Conservation (phyloP, 441 rosid species). For the Euphorbia celastroides region DNA sequence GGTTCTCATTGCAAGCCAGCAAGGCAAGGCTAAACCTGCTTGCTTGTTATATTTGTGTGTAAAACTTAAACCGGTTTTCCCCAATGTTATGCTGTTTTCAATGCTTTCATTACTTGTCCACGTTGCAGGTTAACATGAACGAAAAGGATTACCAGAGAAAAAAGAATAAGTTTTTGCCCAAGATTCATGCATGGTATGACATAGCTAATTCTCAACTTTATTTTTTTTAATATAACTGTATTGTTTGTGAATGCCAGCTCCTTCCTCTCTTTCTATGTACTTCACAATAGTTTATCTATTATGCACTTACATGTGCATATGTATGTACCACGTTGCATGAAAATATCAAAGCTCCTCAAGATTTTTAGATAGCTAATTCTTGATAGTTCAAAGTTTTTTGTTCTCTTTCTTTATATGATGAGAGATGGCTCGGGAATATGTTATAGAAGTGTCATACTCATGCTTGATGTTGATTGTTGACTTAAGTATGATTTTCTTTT, state of each 20-base stretch:
- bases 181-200: conserved; percentile 94
- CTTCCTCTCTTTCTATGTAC: not conserved
- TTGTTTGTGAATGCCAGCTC: not conserved
- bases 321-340: not conserved
- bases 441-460: too few species aligned
- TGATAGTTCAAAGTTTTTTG: not conserved
- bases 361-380: not conserved
- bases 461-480: too few species aligned
- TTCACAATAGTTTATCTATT: not conserved
- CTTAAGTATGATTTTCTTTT: conserved; percentile 12
- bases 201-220: not conserved
- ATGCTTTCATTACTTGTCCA: not conserved
- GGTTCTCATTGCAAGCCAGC: not conserved
- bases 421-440: too few species aligned
- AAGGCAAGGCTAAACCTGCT: not conserved
- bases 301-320: not conserved
- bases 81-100: not conserved
- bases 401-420: not conserved
- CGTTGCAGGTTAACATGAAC: conserved; percentile 83
- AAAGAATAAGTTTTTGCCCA: conserved; percentile 94
- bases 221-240: not conserved
- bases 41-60: not conserved
- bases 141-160: conserved; percentile 96
- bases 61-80: not conserved
- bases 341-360: not conserved